Conservation (phyloP, 495 filamentous ascomycete genomes). For the Xylaria flabelliformis region DNA sequence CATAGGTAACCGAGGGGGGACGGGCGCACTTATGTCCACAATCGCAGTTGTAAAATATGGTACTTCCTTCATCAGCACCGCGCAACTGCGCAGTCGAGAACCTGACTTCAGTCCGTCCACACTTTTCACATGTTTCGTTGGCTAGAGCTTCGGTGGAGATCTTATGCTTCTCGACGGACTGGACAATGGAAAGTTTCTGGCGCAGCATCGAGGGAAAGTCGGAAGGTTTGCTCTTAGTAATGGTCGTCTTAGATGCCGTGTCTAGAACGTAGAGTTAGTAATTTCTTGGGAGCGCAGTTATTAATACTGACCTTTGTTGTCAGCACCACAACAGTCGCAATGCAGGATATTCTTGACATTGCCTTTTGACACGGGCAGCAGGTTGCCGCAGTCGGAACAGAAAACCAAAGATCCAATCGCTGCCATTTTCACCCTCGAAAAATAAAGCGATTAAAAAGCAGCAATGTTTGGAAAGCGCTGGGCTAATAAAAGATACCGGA, state of each 20-base stretch:
- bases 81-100: constrained; percentile 86
- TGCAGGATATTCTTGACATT: constrained; percentile 73
- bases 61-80: constrained; percentile 93
- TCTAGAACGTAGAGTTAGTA: constrained; percentile 57
- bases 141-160: constrained; percentile 75
- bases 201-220: constrained; percentile 88
- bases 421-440: constrained; percentile 64
- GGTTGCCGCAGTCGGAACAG: constrained; percentile 91
- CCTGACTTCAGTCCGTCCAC: constrained; percentile 81
- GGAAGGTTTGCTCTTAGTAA: constrained; percentile 83
- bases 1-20: background rate
- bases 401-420: constrained; percentile 90
- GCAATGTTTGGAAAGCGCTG: background rate
- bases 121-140: constrained; percentile 75
- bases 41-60: constrained; percentile 84
- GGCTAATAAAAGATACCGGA: background rate
- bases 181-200: constrained; percentile 83
- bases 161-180: constrained; percentile 80
- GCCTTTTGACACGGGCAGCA: constrained; percentile 80
- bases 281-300: background rate
- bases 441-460: background rate
- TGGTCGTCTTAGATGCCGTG: constrained; percentile 75
- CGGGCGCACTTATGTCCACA: constrained; percentile 79
- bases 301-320: constrained; percentile 72
- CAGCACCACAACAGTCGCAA: constrained; percentile 84